A percentile compares a stretch with the other conserved stretches of the same genome.
phyloP scores from a whole-genome alignment of 495 filamentous ascomycete genomes.

The Emericellopsis terricola region DNA sequence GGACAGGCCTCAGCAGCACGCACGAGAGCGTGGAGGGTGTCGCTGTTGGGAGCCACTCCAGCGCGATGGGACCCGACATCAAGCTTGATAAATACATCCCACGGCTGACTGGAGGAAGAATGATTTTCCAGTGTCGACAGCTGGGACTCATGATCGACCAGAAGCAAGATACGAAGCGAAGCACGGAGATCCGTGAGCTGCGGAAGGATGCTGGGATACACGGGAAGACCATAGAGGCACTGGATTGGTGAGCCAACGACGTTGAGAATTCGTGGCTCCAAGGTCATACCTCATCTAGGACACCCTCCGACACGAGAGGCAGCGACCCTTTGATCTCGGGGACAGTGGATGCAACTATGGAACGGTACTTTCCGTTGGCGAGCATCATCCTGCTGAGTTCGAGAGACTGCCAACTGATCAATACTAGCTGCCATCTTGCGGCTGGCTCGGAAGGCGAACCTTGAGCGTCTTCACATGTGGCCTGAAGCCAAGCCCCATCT shows the following conservation, averaged over 20 bases:
- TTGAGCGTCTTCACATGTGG: conserved; percentile 22
- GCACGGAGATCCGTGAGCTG: conserved; percentile 8
- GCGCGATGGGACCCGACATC: conserved; percentile 13
- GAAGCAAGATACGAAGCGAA: conserved; percentile 12
- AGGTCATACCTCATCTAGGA: conserved; percentile 20
- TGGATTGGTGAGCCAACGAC: too few relatives aligned
- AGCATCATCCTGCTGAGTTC: conserved; percentile 4
- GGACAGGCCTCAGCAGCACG: conserved; percentile 2
- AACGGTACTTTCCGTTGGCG: conserved; percentile 11
- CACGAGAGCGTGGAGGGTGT: conserved; percentile 7
- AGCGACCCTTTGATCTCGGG: conserved; percentile 14
- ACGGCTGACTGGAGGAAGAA: conserved; percentile 6
- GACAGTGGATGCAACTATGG: conserved; percentile 17
- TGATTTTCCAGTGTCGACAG: conserved; percentile 13
- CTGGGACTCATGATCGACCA: conserved; percentile 19
- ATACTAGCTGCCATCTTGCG: neutral
- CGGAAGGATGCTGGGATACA: conserved; percentile 13
- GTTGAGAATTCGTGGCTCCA: too few relatives aligned
- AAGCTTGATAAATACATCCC: conserved; percentile 16
- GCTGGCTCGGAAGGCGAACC: conserved; percentile 5
- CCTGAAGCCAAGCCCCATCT: conserved; percentile 13
- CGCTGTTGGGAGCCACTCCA: conserved; percentile 7
- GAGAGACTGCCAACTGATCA: neutral
- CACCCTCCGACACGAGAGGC: conserved; percentile 13
- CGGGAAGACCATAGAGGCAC: conserved; percentile 15